A percentile compares a stretch with the other conserved stretches of the same genome.
Evolutionary conservation across 192 early-diverging fungal species (phyloP).

Genomic region (Dissophora globulifera): DNA sequence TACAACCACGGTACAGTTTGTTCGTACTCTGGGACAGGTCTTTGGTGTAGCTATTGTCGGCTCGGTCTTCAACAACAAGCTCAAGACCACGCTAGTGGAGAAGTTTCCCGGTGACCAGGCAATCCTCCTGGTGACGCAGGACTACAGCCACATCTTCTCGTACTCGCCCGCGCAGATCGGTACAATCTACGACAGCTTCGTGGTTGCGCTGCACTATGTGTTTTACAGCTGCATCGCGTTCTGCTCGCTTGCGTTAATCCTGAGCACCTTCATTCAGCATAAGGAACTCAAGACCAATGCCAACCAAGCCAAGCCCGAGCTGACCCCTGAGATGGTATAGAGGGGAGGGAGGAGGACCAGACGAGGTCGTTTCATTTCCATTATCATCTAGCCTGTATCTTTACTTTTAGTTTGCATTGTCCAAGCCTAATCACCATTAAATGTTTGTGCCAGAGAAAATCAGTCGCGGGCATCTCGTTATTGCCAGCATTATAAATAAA

Average conservation of each 20-base stretch:
- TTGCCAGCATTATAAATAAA: no score
- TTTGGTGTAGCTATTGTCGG: slow-evolving; percentile 64
- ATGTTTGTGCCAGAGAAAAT: no score
- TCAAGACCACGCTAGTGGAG: not conserved
- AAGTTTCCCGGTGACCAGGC: slow-evolving; percentile 10
- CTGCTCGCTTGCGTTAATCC: slow-evolving; percentile 34
- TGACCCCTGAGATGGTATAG: slow-evolving; percentile 43
- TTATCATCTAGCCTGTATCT: not conserved
- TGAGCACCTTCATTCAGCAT: slow-evolving; percentile 46
- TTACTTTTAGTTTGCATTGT: not conserved
- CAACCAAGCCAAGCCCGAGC: slow-evolving; percentile 45
- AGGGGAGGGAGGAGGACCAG: no score
- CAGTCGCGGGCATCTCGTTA: no score
- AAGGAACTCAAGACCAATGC: slow-evolving; percentile 52
- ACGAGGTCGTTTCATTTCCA: not conserved
- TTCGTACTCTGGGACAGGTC: slow-evolving; percentile 65
- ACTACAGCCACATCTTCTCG: not conserved
- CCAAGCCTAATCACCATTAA: not conserved
- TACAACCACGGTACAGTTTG: slow-evolving; percentile 62
- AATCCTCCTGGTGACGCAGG: slow-evolving; percentile 8
- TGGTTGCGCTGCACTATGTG: slow-evolving; percentile 27
- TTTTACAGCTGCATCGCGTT: slow-evolving; percentile 39
- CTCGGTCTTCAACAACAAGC: slow-evolving; percentile 47
- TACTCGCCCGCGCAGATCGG: slow-evolving; percentile 7
- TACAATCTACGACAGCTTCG: slow-evolving; percentile 27